Conservation (phyloP, 2,329 filamentous ascomycete species). For the Colletotrichum tropicale region DNA sequence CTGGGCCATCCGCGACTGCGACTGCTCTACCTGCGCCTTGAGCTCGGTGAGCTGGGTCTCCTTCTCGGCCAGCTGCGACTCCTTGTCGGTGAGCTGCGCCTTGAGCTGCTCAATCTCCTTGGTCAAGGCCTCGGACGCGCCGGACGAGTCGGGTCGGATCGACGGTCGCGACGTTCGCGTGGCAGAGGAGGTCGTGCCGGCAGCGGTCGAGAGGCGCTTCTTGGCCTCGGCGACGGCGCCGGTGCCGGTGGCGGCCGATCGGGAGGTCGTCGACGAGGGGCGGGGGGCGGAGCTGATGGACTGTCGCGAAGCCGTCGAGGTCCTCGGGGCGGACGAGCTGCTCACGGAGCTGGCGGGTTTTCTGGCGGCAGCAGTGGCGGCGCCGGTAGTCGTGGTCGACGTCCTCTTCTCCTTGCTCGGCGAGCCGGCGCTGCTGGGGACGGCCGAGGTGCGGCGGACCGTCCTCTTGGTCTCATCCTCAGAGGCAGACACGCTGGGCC, state of each 20-base stretch:
- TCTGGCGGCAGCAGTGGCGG: constrained; percentile 34
- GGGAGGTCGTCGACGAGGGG: constrained; percentile 30
- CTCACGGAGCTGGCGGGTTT: constrained; percentile 28
- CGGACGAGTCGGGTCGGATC: constrained; percentile 36
- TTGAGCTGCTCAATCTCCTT: constrained; percentile 67
- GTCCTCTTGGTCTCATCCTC: constrained; percentile 55
- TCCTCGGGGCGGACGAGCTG: constrained; percentile 7
- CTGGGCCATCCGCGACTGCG: constrained; percentile 59
- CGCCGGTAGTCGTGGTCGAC: constrained; percentile 29
- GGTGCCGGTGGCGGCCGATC: constrained; percentile 31
- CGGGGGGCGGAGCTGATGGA: constrained; percentile 23
- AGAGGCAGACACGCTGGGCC: constrained; percentile 52
- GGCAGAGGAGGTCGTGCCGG: constrained; percentile 39
- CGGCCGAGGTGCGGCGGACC: constrained; percentile 48
- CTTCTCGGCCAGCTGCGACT: constrained; percentile 61
- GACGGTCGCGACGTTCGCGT: constrained; percentile 48
- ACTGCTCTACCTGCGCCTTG: constrained; percentile 59
- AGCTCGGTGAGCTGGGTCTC: constrained; percentile 62
- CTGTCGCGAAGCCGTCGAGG: constrained; percentile 17
- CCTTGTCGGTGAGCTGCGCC: constrained; percentile 61
- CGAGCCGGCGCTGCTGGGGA: constrained; percentile 38
- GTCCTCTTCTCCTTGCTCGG: constrained; percentile 37
- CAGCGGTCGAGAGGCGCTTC: constrained; percentile 61
- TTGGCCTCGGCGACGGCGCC: constrained; percentile 52
- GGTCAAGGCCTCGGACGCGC: constrained; percentile 43